Conservation (phyloP, 2,329 filamentous ascomycete genomes). For the Alternaria postmessia region DNA sequence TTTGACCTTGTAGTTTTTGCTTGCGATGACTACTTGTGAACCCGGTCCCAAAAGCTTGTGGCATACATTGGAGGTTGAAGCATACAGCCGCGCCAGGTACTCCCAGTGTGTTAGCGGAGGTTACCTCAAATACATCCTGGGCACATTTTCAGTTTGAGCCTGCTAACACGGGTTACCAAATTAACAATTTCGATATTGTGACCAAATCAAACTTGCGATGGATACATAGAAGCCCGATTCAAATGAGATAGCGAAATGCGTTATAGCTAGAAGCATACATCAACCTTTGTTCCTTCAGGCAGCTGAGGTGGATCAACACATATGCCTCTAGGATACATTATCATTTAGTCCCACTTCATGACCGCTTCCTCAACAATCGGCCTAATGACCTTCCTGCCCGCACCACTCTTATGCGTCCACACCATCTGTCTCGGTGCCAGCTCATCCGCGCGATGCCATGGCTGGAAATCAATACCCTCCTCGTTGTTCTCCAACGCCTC, state of each 20-base stretch:
- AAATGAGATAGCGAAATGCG: neutral
- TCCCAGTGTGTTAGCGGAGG: too few species aligned
- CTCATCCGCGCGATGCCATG: conserved; percentile 55
- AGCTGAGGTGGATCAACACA: neutral
- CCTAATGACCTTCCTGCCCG: conserved; percentile 55
- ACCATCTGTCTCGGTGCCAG: conserved; percentile 57
- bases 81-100: neutral
- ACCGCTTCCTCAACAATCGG: conserved; percentile 59
- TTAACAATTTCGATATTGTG: neutral
- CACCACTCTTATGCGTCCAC: conserved; percentile 53
- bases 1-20: neutral
- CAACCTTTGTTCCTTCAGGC: neutral
- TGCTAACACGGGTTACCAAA: too few species aligned
- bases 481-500: conserved; percentile 54
- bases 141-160: too few species aligned
- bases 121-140: too few species aligned
- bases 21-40: too few species aligned
- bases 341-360: conserved; percentile 47
- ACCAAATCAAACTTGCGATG: neutral
- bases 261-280: neutral
- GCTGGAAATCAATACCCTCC: conserved; percentile 50
- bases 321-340: neutral
- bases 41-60: too few species aligned
- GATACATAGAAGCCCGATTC: neutral
- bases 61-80: too few species aligned